Evolutionary conservation across 2,329 filamentous ascomycete species (phyloP).

Genomic region (Colletotrichum tropicicola): DNA sequence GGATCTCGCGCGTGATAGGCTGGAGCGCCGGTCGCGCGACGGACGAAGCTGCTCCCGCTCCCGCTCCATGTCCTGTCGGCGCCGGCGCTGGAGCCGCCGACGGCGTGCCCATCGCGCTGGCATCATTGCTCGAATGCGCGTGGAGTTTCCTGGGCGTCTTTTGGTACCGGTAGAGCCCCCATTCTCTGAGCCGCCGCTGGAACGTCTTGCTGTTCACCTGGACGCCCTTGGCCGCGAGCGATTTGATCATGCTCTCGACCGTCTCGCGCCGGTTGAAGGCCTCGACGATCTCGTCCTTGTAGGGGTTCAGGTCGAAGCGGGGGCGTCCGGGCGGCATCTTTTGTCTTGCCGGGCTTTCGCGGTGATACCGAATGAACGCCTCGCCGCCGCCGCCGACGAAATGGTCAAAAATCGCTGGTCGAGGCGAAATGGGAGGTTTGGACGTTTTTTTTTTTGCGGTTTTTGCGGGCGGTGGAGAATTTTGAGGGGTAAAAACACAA

Average conservation of each 20-base stretch:
- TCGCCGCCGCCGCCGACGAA: no score
- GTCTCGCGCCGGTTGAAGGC: constrained; percentile 20
- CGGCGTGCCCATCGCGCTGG: neutral
- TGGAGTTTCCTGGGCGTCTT: neutral
- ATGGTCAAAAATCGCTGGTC: neutral
- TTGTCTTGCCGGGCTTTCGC: no score
- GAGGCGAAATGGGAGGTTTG: no score
- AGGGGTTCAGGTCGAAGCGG: constrained; percentile 19
- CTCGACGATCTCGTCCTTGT: constrained; percentile 15
- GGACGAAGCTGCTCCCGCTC: neutral
- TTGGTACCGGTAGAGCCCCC: constrained; percentile 10
- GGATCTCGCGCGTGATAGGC: constrained; percentile 11
- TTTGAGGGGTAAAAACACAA: neutral
- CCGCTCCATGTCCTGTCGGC: neutral
- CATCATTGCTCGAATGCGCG: neutral
- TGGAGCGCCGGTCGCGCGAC: neutral
- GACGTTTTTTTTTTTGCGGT: neutral
- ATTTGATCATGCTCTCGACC: constrained; percentile 20
- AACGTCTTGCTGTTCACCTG: constrained; percentile 15
- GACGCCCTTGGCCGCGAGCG: constrained; percentile 9
- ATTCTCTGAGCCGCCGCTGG: constrained; percentile 14
- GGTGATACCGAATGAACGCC: no score
- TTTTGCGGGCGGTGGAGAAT: neutral
- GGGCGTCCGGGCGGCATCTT: constrained; percentile 17
- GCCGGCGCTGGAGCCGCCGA: neutral